Percentiles rank a stretch among this genome's conserved stretches.
These are phyloP conservation scores for Silene latifolia DNA, from an alignment of 148 eudicot species.

Conservation along the genomic window DNA sequence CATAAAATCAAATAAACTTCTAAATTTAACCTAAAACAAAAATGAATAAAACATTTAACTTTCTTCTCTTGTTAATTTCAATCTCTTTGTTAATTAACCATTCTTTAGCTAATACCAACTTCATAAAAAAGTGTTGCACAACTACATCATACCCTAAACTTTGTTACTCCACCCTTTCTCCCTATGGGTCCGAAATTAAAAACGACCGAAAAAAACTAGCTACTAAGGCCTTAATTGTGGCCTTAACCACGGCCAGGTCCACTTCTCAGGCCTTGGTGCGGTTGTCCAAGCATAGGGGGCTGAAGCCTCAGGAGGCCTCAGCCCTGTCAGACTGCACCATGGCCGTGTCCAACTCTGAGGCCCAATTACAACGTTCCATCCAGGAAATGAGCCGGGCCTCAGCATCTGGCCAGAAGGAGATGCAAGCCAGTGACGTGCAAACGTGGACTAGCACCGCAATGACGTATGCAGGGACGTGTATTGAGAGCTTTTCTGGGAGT, in stretches of 20 bases:
- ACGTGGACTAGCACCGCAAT: slow-evolving; percentile 44
- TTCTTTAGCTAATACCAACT: slow-evolving; percentile 18
- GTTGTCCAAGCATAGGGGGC: slow-evolving; percentile 11
- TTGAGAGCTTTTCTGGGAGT: slow-evolving; percentile 27
- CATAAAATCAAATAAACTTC: background rate
- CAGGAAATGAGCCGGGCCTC: slow-evolving; percentile 12
- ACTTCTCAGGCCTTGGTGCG: slow-evolving; percentile 10
- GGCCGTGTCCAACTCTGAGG: slow-evolving; percentile 22
- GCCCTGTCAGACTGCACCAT: slow-evolving; percentile 35
- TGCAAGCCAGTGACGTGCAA: slow-evolving; percentile 27
- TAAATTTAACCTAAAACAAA: background rate
- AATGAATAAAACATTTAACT: slow-evolving; percentile 19
- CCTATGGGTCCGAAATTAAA: slow-evolving; percentile 25
- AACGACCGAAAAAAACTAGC: slow-evolving; percentile 29
- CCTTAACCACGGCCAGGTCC: slow-evolving; percentile 21
- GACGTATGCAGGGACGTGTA: slow-evolving; percentile 36
- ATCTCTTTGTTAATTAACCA: slow-evolving; percentile 2
- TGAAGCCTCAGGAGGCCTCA: slow-evolving; percentile 25
- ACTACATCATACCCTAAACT: slow-evolving; percentile 30
- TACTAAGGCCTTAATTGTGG: slow-evolving; percentile 26
- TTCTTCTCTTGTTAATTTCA: slow-evolving; percentile 7
- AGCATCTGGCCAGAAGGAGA: background rate
- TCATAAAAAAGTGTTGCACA: slow-evolving; percentile 25
- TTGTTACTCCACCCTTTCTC: slow-evolving; percentile 28
- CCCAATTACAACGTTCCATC: slow-evolving; percentile 23